A percentile compares a stretch with the other conserved stretches of the same genome.
These are phyloP conservation scores for Pseudogymnoascus sp. DNA, from an alignment of 2,329 filamentous ascomycete species.

Conservation along the genomic window DNA sequence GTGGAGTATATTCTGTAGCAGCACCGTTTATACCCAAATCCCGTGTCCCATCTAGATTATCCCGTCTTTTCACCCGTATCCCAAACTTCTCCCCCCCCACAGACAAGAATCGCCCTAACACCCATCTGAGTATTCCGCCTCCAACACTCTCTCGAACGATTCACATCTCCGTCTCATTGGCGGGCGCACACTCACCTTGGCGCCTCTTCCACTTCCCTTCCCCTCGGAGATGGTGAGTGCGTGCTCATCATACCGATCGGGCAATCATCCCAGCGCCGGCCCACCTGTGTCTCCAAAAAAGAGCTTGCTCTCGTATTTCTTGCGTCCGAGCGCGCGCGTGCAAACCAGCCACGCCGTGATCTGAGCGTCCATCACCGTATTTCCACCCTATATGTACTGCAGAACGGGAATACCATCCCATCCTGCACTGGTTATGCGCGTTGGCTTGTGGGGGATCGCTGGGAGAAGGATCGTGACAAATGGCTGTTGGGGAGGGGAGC, in stretches of 20 bases:
- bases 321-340: not conserved
- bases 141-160: not conserved
- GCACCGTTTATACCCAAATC: constrained; percentile 1
- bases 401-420: not conserved
- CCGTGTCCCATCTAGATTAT: not conserved
- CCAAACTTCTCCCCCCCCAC: not conserved
- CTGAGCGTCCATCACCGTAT: not conserved
- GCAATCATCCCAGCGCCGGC: not conserved
- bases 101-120: not conserved
- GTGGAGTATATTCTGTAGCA: constrained; percentile 1
- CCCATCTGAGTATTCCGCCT: constrained; percentile 1
- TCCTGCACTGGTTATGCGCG: not conserved
- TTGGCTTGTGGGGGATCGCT: constrained; percentile 7
- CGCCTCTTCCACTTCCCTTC: not conserved
- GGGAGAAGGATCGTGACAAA: constrained; percentile 1
- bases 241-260: not conserved
- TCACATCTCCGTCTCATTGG: not conserved
- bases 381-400: not conserved
- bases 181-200: not conserved
- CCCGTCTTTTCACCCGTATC: not conserved
- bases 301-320: not conserved
- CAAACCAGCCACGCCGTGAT: not conserved
- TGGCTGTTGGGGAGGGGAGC: not conserved
- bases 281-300: constrained; percentile 1
- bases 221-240: constrained; percentile 1